Base-by-base conservation (phyloP, 352 stramenopile species). In the Peronosclerospora sorghi region DNA sequence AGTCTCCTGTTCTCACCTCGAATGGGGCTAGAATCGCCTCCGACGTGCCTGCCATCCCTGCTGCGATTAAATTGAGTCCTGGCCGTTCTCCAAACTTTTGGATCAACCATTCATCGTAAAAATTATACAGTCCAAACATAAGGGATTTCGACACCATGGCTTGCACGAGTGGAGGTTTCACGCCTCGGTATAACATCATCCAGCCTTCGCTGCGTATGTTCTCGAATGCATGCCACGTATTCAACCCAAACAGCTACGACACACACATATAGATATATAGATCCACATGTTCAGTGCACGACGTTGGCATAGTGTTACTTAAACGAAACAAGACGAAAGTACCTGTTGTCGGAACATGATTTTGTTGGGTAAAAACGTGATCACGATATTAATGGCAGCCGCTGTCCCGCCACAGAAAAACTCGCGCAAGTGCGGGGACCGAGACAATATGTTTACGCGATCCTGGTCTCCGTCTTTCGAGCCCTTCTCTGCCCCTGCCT, bases 291-390 rank as follows among this genome's bases (percentile, higher is more conserved):
- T n/a, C n/a, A n/a, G n/a, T n/a, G n/a, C n/a, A n/a, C n/a, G n/a
- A n/a, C n/a, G n/a, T n/a, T n/a, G n/a, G n/a, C n/a, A n/a, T n/a
- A n/a, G n/a, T n/a, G n/a, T n/a, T n/a, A n/a, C n/a, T n/a, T n/a
- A n/a, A n/a, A n/a, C n/a, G n/a, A n/a, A n/a, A n/a, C n/a, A n/a
- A n/a, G n/a, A n/a, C n/a, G n/a, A n/a, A n/a, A n/a, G n/a, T 67
- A 84, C 81, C 75, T 93, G 80, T 44, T 95, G 80, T 8, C 83
- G 74, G 48, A 95, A 95, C 80, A 95, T 95, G 49, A 95, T 56
- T 60, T 95, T 95, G 57, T 93, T 93, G 28, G 74, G 73, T 23
- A 76, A 65, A 53, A 95, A 95, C 5, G 83, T 95, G 42, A 88
- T 56, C 27, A 93, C 39, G 40, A 93, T 91, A 49, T 94, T 94